Base-by-base conservation (phyloP, 2,329 filamentous ascomycete species). In the Penicillium decumbens region DNA sequence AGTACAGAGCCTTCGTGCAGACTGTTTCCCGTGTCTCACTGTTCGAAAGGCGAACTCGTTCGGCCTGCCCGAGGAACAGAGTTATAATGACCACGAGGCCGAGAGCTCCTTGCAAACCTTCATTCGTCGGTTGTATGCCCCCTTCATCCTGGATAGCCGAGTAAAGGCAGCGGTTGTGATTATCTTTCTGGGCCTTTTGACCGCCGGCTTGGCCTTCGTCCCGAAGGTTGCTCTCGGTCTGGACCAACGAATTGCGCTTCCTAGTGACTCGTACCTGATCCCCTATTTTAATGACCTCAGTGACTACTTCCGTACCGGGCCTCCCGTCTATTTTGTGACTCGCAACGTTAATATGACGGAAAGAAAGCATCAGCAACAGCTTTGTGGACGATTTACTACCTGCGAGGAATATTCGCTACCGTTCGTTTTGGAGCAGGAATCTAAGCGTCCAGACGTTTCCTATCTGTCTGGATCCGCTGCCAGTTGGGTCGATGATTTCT, bases 211-310 rank as follows among this genome's bases (percentile, higher is more conserved):
- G 23, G 89, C 91, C 1, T 75, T 98, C 28, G 79, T 97, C 13
- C 95, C 93, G 0, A 81, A 85, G 56, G 83, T 98, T 15, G 74
- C 92, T 59, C 81, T 98, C 37, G 93, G 93, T 0, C 77, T 98
- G 25, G 93, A 98, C 64, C 93, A 98, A 72, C 84, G 93, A 15
- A 92, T 96, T 47, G 93, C 93, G 9, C 87, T 98, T 50, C 93
- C 93, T 0, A 88, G 88, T 56, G 91, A 89, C 62, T 97, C 92
- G 1, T 98, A 98, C 67, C 77, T 98, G 43, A 95, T 98, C 54
- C 83, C 87, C 8, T 98, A 95, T 70, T 98, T 98, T 72, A 90
- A 97, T 64, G 93, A 98, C 66, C 76, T 98, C 27, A 95, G 96
- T 67, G 83, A 84, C 51, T 98, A 98, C 67, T 87, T 97, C 61